Conservation (phyloP, 257 asterid genomes). For the Fraxinus americana region DNA sequence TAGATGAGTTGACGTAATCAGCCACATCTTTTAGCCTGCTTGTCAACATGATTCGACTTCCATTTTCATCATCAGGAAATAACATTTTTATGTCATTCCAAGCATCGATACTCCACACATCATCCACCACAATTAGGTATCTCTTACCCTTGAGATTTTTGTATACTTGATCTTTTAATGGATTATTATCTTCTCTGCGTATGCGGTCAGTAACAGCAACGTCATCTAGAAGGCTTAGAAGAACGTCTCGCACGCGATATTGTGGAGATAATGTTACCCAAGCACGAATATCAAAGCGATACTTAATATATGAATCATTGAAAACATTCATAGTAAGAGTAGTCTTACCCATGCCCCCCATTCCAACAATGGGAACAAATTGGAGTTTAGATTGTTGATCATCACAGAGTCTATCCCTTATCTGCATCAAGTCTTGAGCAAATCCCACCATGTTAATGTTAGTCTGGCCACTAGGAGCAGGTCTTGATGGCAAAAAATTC, state of each 20-base stretch:
- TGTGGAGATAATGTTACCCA: slow-evolving; percentile 26
- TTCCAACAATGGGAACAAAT: slow-evolving; percentile 1
- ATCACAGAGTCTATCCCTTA: neutral
- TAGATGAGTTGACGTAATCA: no score
- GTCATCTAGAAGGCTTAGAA: neutral
- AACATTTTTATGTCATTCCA: no score
- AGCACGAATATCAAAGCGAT: slow-evolving; percentile 5
- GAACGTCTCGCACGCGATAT: neutral
- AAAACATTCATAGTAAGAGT: slow-evolving; percentile 15
- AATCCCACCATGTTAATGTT: neutral
- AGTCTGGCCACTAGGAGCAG: neutral
- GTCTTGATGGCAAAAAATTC: neutral
- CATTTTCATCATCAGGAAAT: no score
- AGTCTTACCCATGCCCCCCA: slow-evolving; percentile 34
- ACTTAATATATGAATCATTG: neutral
- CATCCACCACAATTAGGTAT: no score
- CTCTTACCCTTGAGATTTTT: no score
- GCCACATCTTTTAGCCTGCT: no score
- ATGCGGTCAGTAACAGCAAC: neutral
- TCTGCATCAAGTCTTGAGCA: neutral
- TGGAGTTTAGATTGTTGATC: neutral
- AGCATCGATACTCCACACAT: no score
- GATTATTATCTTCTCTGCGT: neutral
- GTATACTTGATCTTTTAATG: no score
- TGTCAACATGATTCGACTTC: no score